phyloP scores from a whole-genome alignment of 2,329 filamentous ascomycete species.

The Pestalotiopsis sp. region DNA sequence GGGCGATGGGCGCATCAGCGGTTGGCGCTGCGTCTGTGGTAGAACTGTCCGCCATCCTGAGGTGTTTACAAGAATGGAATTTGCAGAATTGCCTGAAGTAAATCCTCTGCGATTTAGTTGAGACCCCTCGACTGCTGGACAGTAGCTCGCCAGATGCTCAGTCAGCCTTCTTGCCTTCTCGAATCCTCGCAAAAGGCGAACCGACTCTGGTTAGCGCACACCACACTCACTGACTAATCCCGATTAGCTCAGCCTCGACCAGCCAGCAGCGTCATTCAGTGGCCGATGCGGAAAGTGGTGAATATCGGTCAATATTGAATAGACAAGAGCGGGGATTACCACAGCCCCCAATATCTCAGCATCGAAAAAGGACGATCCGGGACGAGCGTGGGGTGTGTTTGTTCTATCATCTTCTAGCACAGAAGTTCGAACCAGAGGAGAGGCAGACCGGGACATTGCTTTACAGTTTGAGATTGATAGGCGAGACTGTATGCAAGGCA shows the following conservation, averaged over 20 bases:
- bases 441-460: not conserved
- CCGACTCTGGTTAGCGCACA: not conserved
- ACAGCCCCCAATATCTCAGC: not conserved
- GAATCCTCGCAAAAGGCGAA: not conserved
- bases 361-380: not conserved
- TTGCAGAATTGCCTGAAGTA: not conserved
- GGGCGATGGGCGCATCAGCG: conserved; percentile 38
- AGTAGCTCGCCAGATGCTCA: not conserved
- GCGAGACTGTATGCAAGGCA: not conserved
- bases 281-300: not conserved
- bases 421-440: not conserved
- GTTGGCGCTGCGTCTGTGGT: conserved; percentile 19
- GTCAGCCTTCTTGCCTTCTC: not conserved
- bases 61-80: too few species aligned
- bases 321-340: not conserved
- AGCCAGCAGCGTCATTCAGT: not conserved
- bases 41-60: conserved; percentile 17
- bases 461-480: not conserved
- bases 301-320: not conserved
- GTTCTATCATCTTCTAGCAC: not conserved
- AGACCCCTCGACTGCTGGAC: not conserved
- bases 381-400: not conserved
- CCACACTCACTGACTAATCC: not conserved
- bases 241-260: not conserved
- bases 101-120: not conserved